Base-by-base conservation (phyloP, 345 rosid species). In the Eucalyptus brandiana region DNA sequence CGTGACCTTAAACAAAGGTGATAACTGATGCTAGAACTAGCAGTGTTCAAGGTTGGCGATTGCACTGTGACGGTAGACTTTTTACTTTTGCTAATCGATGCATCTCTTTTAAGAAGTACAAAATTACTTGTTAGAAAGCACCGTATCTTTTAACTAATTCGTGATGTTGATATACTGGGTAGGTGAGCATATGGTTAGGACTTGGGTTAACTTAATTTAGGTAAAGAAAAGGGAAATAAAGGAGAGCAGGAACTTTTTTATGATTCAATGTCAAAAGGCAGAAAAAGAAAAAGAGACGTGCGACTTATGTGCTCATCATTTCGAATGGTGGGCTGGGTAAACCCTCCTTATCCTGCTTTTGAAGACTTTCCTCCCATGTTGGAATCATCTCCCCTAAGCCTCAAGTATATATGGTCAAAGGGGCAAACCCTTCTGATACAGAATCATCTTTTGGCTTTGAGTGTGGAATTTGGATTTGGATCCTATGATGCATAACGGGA, bases 31-130 rank as follows among this genome's bases (percentile, higher is more conserved):
- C 2, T 10, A 7, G 8, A 76, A 40, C 15, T 12, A 37, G 5
- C 5, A 2, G 3, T 11, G 16, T 76, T 40, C 1, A 12, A 40
- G 85, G 1, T 21, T 21, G 3, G 9, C 2, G 5, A 23, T 40
- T 8, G 0, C 9, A 21, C 1, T 1, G 3, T 40, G 9, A 7
- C 6, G 0, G 0, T 6, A 44, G 9, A 4, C 12, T 2, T 40
- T 76, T 40, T 23, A 40, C 47, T 23, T 40, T 76, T 11, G 9
- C 0, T 8, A 2, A 6, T 37, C 2, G 2, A 19, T 4, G 5
- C 45, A 1, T 37, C 28, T 21, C 8, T 13, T 76, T 76, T 19
- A 37, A 72, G 5, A 32, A 17, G 24, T 10, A 9, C 2, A 10
- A 17, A 76, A 76, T 76, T 40, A 76, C 5, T 23, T 4, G 3